Evolutionary conservation across 768 basidiomycete genomes (phyloP).

Genomic region (Amanita subjunquillea): DNA sequence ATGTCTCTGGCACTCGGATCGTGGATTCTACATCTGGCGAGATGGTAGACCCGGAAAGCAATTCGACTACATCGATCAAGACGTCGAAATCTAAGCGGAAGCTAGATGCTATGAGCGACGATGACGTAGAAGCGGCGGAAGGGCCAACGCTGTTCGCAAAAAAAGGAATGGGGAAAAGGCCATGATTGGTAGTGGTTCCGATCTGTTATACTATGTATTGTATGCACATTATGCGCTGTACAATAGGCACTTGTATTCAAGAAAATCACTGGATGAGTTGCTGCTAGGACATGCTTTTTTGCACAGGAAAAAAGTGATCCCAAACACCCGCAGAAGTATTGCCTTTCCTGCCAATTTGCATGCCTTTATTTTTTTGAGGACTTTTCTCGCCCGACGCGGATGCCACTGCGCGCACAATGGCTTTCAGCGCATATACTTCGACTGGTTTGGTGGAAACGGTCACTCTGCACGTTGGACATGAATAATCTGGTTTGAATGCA

Average conservation of each 20-base stretch:
- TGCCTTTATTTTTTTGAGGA: constrained; percentile 21
- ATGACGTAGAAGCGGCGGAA: constrained; percentile 45
- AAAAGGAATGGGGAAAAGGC: constrained; percentile 34
- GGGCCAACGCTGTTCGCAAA: constrained; percentile 26
- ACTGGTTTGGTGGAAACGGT: constrained; percentile 37
- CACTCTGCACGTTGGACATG: constrained; percentile 59
- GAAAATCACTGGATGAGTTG: not conserved
- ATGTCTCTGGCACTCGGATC: constrained; percentile 24
- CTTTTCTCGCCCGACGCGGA: constrained; percentile 36
- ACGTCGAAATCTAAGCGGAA: constrained; percentile 40
- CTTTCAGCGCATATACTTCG: constrained; percentile 54
- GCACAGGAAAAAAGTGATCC: constrained; percentile 35
- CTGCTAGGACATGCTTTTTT: constrained; percentile 8
- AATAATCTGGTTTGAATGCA: constrained; percentile 37
- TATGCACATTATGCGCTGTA: not conserved
- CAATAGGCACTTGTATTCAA: not conserved
- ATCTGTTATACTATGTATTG: not conserved
- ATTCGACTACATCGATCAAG: constrained; percentile 12
- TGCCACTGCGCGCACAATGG: constrained; percentile 40
- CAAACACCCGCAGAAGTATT: constrained; percentile 22
- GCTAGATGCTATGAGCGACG: constrained; percentile 32
- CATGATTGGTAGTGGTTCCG: constrained; percentile 11
- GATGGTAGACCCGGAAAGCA: constrained; percentile 30
- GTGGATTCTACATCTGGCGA: constrained; percentile 37
- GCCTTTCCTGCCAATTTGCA: constrained; percentile 10